A percentile compares a stretch with the other conserved stretches of the same genome.
These are phyloP conservation scores for Pseudopithomyces maydicus DNA, from an alignment of 2,329 filamentous ascomycete genomes.

Conservation along the genomic window DNA sequence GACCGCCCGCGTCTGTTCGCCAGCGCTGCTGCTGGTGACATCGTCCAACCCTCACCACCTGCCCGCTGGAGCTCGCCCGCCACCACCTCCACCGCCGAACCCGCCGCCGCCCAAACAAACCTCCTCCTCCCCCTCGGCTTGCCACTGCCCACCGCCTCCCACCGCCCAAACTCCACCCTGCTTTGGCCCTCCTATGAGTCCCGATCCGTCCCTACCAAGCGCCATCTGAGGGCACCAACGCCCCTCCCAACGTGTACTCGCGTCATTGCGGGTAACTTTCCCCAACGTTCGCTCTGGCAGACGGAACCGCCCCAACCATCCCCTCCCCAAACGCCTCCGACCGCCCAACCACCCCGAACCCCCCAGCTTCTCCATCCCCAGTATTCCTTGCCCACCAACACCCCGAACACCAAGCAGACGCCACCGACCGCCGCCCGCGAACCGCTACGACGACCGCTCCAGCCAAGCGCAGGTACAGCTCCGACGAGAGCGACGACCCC, in stretches of 20 bases:
- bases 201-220: constrained; percentile 16
- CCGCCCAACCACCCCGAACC: constrained; percentile 65
- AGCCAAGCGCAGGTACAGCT: constrained; percentile 38
- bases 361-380: constrained; percentile 53
- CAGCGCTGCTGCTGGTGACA: constrained; percentile 25
- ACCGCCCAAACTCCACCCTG: constrained; percentile 10
- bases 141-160: constrained; percentile 3
- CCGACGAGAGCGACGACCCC: constrained; percentile 32
- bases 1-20: constrained; percentile 2
- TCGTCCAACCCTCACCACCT: constrained; percentile 23
- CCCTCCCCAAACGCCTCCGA: constrained; percentile 69
- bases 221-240: constrained; percentile 22
- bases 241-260: constrained; percentile 30
- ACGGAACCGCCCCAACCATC: constrained; percentile 63
- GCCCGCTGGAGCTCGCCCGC: constrained; percentile 13
- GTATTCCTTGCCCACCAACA: constrained; percentile 39
- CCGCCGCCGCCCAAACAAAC: too few species aligned
- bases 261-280: constrained; percentile 39
- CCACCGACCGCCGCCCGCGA: constrained; percentile 18
- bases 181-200: constrained; percentile 20
- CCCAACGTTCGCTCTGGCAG: constrained; percentile 69
- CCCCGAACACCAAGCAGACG: constrained; percentile 23
- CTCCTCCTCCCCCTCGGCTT: background rate
- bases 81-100: constrained; percentile 4
- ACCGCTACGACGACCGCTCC: constrained; percentile 16